Evolutionary conservation across 2,329 filamentous ascomycete genomes (phyloP), one percentile per base, ranked within the genome.

Genomic region (Fusarium sp.): DNA sequence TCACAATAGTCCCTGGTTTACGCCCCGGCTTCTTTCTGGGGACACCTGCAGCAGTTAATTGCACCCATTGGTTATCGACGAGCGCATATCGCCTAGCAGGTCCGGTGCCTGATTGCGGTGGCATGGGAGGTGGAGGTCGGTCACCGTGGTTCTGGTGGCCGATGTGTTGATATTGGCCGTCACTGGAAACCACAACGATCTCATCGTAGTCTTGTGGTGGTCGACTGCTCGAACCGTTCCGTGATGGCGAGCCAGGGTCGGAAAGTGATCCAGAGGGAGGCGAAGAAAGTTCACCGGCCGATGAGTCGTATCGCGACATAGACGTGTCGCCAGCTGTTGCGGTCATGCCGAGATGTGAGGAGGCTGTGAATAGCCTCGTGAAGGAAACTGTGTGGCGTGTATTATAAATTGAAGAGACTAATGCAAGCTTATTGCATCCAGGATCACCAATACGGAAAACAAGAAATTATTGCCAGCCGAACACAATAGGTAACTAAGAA

Each of bases 11-110:
- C 76, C 85, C 91, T 75, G 89, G 88, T 76, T 91, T 91, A 52
- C 89, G 86, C 24, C 88, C 89, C 22, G 89, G 88, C 80, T 91
- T 91, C 80, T 90, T 90, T 7, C 88, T 81, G 1, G 88, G 87
- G 9, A 88, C 76, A 14, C 88, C 88, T 54, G 87, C 87, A 27
- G 87, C 87, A 0, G 87, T 89, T 55, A 89, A 79, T 66, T 82
- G 84, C 29, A 86, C 83, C 71, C 79, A 79, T 74, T 81, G 70
- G 68, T 83, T 77, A 68, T 84, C 77, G 66, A 81, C 75, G n/a
- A 75, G 58, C 15, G 76, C 78, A 43, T 76, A 82, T 42, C 75
- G 71, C 67, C 77, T 81, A 20, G 74, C 73, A 14, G 77, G 64
- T 11, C 76, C 72, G 6, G 56, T 71, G 46, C 65, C 73, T 29